Base-by-base conservation (phyloP, 1,284 basidiomycete genomes). In the Jaminaea rosea region DNA sequence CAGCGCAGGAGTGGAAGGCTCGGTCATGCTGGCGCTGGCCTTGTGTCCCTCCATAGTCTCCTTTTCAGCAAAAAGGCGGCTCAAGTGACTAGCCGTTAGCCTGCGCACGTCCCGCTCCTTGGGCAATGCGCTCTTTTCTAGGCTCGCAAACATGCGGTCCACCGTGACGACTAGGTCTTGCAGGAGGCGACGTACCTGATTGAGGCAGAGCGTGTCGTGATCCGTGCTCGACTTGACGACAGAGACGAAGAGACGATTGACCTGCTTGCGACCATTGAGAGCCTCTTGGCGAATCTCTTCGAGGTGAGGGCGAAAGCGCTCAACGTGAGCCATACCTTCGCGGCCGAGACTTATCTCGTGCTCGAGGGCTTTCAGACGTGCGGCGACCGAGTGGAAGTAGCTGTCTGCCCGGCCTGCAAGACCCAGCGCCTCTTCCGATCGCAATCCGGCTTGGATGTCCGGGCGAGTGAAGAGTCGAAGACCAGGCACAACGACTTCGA, bases 101-200 rank as follows among this genome's bases (percentile, higher is more conserved):
- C 75, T 63, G 11, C 75, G 72, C 24, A 73, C 62, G 49, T 76
- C 76, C 39, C 73, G 70, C 39, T 74, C 75, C 21, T 66, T 61
- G 1, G 85, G 52, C 83, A 76, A 62, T 49, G 55, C 58, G 28
- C 67, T 63, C 47, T 67, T 65, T 26, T 53, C 52, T 5, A 47
- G 15, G 9, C 4, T 15, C 53, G 76, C 77, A 66, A 69, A 78
- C 58, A 79, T 66, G 36, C 72, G 84, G 70, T 94, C 91, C 88
- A 92, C 97, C 37, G 87, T 87, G n/a, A 96, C 89, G 47, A 94
- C 90, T 74, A 86, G 87, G 69, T 94, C 89, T 76, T 96, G 92
- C 37, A 92, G 80, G 52, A 84, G 84, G 3, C 87, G 83, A 44
- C 91, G 83, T 6, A 93, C 88, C 53, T 84, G 82, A 62, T 93